Base-by-base conservation (phyloP, 805 yeast genomes). In the Pichia deserticola region DNA sequence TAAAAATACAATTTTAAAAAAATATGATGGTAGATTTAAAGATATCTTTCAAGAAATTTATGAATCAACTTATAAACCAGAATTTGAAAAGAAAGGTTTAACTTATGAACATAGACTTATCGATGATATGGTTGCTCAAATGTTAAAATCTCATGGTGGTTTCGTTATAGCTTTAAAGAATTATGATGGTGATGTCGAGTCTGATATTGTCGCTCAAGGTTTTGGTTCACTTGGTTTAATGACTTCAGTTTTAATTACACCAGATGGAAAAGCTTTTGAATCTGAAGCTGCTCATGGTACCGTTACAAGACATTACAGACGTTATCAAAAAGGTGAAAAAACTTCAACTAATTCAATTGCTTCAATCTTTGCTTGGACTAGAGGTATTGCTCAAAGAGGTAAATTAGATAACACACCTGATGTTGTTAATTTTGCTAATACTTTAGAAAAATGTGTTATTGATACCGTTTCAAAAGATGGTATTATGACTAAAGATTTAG, bases 211-310 rank as follows among this genome's bases (percentile, higher is more conserved):
- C 49, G 93, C 93, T 5, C 93, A 86, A 69, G 93, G 93, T 42
- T 86, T 86, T 57, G 93, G 93, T 28, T 85, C 92, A 3, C 72
- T 86, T 55, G 93, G 93, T 48, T 74, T 86, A 56, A 86, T 86
- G 93, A 85, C 93, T 9, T 86, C 93, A 10, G 87, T 82, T 39
- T 75, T 86, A 56, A 81, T 85, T 72, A 82, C 92, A 15, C 90
- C 92, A 47, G 92, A 86, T 68, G 93, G 93, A 40, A 83, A 84
- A 65, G 80, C 89, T n/a, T 86, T 82, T 59, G 93, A 86, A 71
- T 75, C 86, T 52, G 93, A 86, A 67, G 92, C 92, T 52, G 93
- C 93, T 35, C 93, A 86, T 62, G 93, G 93, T 59, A 86, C 93
- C 15, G 93, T 86, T 54, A 86, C 93, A 34, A 82, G 93, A 77